Evolutionary conservation across 768 basidiomycete species (phyloP), one percentile per base, ranked within the genome.

Genomic region (Mycena rebaudengoi): DNA sequence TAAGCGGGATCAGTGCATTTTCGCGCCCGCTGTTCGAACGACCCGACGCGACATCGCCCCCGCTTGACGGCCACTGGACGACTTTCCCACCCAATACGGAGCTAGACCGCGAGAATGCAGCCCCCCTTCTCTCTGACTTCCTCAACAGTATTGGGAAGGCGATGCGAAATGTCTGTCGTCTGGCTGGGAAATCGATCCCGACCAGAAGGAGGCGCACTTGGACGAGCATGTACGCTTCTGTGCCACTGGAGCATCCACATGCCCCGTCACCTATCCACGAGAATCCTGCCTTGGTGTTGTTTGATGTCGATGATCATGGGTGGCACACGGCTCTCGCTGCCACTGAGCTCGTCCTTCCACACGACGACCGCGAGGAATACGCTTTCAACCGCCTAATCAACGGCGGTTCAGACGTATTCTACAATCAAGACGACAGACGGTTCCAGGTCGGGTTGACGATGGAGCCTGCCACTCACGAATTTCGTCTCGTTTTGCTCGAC

Each of bases 401-500:
- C 44, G 26, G 40, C 28, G 60, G 33, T 2, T 52, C 60, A 5
- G 60, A 61, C 51, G 30, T 16, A 25, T 61, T 61, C 21, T 53
- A 37, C 51, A 61, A 61, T 28, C 60, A 61, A 32, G 60, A 61
- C 16, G 52, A 61, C 44, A 50, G 60, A 14, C 51, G 60, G 4
- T 61, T 61, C 60, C 60, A 61, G 44, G 23, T 61, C 43, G 13
- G 51, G 35, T 44, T 61, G n/a, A 54, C 51, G 21, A 44, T 61
- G n/a, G n/a, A n/a, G n/a, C n/a, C n/a, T 30, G 26, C 60, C 48
- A 26, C 43, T 7, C 60, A 44, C n/a, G 14, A 18, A 32, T 18
- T 33, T 8, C 51, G 51, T 16, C 44, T 61, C 21, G 60, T 61
- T 21, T 44, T 61, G 25, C 23, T 61, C 16, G 60, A 61, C 51